Evolutionary conservation across 805 yeast species (phyloP).

Genomic region (Suhomyces kilbournensis): DNA sequence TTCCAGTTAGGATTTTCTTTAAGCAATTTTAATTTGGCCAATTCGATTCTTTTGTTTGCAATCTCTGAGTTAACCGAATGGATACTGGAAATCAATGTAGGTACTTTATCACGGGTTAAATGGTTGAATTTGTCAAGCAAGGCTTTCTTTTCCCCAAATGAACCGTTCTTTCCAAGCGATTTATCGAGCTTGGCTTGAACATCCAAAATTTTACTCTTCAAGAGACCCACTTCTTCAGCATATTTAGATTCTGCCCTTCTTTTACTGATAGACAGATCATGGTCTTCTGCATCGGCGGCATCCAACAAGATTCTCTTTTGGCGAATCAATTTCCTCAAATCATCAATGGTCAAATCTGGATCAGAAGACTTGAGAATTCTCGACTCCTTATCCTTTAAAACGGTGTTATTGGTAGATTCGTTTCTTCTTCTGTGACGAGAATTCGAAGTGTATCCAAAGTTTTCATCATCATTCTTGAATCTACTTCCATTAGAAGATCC

Average conservation of each 20-base stretch:
- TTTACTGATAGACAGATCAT: conserved; percentile 32
- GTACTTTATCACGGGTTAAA: conserved; percentile 66
- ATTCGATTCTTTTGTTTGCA: conserved; percentile 59
- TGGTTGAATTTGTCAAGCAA: conserved; percentile 55
- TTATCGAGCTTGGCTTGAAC: conserved; percentile 33
- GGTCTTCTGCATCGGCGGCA: conserved; percentile 68
- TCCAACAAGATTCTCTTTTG: conserved; percentile 71
- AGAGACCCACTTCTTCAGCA: conserved; percentile 55
- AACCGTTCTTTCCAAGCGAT: conserved; percentile 20
- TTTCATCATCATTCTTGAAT: conserved; percentile 72
- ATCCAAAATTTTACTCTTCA: conserved; percentile 58
- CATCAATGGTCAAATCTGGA: conserved; percentile 45
- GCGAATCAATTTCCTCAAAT: conserved; percentile 60
- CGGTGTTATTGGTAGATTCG: conserved; percentile 4
- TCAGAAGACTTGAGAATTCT: conserved; percentile 19
- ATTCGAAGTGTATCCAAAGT: conserved; percentile 64
- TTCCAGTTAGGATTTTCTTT: conserved; percentile 65
- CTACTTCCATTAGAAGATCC: conserved; percentile 29
- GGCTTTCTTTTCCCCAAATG: conserved; percentile 46
- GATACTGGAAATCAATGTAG: conserved; percentile 64
- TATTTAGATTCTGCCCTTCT: conserved; percentile 40
- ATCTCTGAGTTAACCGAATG: conserved; percentile 65
- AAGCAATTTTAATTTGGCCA: conserved; percentile 53
- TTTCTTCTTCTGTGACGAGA: conserved; percentile 52
- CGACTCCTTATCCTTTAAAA: conserved; percentile 7